Evolutionary conservation across 495 filamentous ascomycete genomes (phyloP).

Genomic region (Talaromyces ruber): DNA sequence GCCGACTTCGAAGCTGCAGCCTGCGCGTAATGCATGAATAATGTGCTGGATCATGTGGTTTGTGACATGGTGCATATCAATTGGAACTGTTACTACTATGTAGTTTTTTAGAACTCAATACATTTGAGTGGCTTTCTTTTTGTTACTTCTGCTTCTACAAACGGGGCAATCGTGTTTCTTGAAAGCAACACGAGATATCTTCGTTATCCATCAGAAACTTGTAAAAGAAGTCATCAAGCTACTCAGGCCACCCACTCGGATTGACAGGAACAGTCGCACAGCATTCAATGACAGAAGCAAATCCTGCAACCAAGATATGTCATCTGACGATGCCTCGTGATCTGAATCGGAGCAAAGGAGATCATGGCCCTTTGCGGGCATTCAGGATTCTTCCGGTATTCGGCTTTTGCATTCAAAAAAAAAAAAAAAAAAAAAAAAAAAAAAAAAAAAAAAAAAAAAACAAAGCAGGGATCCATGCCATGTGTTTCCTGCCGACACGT

Average conservation of each 20-base stretch:
- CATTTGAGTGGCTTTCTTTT: neutral
- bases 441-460: neutral
- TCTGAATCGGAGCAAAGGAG: neutral
- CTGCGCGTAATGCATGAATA: neutral
- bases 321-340: neutral
- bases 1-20: neutral
- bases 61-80: neutral
- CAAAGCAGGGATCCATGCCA: neutral
- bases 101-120: neutral
- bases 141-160: neutral
- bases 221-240: neutral
- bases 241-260: neutral
- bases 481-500: slow-evolving; percentile 2
- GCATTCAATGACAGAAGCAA: neutral
- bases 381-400: neutral
- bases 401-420: neutral
- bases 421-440: no score
- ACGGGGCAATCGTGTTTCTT: neutral
- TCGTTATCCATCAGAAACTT: neutral
- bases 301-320: neutral
- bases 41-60: neutral
- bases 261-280: neutral
- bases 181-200: neutral
- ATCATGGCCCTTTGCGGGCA: neutral
- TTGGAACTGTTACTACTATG: neutral